Base-by-base conservation (phyloP, 192 early-diverging fungal genomes). In the Martensiomyces pterosporus region DNA sequence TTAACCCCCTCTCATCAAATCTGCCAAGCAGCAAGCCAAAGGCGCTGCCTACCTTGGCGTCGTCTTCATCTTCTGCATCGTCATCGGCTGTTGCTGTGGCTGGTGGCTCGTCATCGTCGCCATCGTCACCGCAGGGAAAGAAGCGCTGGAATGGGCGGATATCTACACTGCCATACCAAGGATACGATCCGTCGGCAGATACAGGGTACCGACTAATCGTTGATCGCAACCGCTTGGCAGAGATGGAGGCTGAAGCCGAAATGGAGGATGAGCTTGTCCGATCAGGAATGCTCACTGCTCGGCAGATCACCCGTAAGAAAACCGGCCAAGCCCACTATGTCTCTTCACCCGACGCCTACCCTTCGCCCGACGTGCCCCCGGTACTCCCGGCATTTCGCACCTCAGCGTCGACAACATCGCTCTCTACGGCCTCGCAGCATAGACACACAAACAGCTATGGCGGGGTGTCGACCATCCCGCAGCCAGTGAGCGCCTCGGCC, bases 71-170 rank as follows among this genome's bases (percentile, higher is more conserved):
- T n/a, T n/a, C 47, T 15, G 47, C 13, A 18, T 49, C 47, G 4
- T 49, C 47, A 14, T 49, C 47, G 1, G 39, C 36, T 19, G 24
- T 14, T 7, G 14, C 35, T 1, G 36, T 34, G 47, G 10, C 22
- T 23, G 13, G 22, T 4, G 27, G 13, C 2, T 24, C 33, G 13
- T 21, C 24, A 9, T 15, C 41, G 17, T 22, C 41, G 15, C 51
- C 51, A n/a, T 44, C 43, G 14, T 35, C 9, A 24, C 39, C 43
- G 57, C 34, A 49, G 44, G 52, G 54, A 5, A 65, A 53, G 27
- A 45, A 32, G 37, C 57, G 61, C 22, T 73, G 69, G 69, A 61
- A 65, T 18, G 69, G 69, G 10, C 63, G 69, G 14, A 60, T 73
- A 16, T 61, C 69, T 4, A 41, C 69, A 2, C 42, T 73, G 49